A percentile compares a stretch with the other conserved stretches of the same genome.
Evolutionary conservation across 805 yeast species (phyloP).

Genomic region (Candida taoyuanica): DNA sequence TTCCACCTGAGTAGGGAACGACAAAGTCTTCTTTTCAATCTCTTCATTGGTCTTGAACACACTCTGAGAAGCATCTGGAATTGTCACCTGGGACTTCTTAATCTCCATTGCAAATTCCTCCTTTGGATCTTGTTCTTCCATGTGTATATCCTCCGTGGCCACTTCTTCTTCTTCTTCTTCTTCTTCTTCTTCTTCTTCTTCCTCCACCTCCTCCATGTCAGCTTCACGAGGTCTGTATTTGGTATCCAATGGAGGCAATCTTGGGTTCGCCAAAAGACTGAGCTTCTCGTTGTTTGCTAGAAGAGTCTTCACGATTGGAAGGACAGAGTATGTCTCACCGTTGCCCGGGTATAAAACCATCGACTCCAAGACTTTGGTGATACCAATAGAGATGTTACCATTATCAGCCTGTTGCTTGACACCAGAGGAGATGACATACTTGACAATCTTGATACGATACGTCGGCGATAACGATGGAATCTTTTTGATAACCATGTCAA

Average conservation of each 20-base stretch:
- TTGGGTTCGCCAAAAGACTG: constrained; percentile 65
- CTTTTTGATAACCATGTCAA: constrained; percentile 43
- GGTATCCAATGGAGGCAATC: constrained; percentile 50
- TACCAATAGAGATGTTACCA: constrained; percentile 26
- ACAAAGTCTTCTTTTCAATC: constrained; percentile 16
- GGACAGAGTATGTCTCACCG: constrained; percentile 52
- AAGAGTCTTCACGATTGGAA: constrained; percentile 63
- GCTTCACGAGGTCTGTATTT: constrained; percentile 21
- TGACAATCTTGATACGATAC: constrained; percentile 54
- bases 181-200: constrained; percentile 21
- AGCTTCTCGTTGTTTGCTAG: constrained; percentile 45
- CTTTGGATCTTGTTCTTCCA: constrained; percentile 12
- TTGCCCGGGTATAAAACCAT: constrained; percentile 67
- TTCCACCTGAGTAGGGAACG: too few species aligned
- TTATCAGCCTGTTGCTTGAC: constrained; percentile 28
- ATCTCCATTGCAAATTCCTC: constrained; percentile 18
- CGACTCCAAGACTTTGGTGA: constrained; percentile 41
- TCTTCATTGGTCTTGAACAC: constrained; percentile 25
- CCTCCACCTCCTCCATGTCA: constrained; percentile 28
- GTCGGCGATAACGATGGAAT: constrained; percentile 53
- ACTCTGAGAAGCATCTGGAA: constrained; percentile 5
- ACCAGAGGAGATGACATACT: constrained; percentile 38
- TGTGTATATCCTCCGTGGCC: constrained; percentile 4
- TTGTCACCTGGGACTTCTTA: constrained; percentile 9
- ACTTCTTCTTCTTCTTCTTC: constrained; percentile 15